Evolutionary conservation across 192 early-diverging fungal genomes (phyloP).

Genomic region (Coemansia aciculifera): DNA sequence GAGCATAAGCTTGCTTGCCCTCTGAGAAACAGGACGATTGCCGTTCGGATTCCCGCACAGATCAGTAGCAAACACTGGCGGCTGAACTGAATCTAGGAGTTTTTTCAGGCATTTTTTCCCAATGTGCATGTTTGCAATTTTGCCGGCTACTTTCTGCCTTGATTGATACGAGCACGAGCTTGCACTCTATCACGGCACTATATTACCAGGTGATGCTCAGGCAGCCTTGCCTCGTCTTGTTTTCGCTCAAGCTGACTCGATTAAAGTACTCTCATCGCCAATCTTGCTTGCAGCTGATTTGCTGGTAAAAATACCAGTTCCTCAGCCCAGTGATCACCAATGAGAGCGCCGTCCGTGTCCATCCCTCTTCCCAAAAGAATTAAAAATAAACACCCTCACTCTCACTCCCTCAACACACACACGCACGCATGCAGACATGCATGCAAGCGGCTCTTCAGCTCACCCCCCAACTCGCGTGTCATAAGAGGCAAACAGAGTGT

Average conservation of each 20-base stretch:
- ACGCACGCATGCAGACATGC: background rate
- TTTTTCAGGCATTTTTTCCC: background rate
- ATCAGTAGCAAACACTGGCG: background rate
- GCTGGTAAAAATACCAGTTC: constrained; percentile 2
- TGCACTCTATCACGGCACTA: background rate
- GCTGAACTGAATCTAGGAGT: background rate
- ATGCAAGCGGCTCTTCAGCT: background rate
- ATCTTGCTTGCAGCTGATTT: background rate
- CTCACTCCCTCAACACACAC: background rate
- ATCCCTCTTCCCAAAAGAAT: background rate
- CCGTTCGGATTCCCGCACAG: constrained; percentile 4
- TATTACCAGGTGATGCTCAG: background rate
- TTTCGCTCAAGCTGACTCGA: background rate
- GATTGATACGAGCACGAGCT: background rate
- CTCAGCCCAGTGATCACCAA: constrained; percentile 4
- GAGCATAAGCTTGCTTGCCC: background rate
- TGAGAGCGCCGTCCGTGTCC: background rate
- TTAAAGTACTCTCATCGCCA: background rate
- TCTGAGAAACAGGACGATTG: background rate
- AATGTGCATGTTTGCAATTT: background rate
- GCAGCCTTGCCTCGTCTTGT: background rate
- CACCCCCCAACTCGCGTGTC: background rate
- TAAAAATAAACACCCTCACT: background rate
- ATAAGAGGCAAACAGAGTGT: background rate
- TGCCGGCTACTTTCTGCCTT: background rate